A percentile compares a stretch with the other conserved stretches of the same genome.
phyloP scores from a whole-genome alignment of 1,284 basidiomycete genomes.

The Pseudozyma hubeiensis region DNA sequence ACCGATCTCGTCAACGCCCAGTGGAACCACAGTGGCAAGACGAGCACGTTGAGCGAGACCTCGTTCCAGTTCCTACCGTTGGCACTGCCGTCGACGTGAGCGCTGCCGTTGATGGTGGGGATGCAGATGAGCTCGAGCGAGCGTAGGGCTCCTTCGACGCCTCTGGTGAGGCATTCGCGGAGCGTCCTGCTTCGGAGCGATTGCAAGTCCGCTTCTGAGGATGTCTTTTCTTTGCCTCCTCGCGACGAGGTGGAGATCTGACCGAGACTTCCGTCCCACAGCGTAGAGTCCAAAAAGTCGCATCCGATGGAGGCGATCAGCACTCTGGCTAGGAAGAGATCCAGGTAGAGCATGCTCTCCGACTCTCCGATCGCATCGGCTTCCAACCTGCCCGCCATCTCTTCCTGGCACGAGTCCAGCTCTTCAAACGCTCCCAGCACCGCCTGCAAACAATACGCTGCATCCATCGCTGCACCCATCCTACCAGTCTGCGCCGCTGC shows the following conservation, averaged over 20 bases:
- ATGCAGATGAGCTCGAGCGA: slow-evolving; percentile 33
- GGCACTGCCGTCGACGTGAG: not conserved
- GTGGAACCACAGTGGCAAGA: slow-evolving; percentile 42
- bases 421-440: slow-evolving; percentile 30
- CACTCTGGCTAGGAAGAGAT: slow-evolving; percentile 28
- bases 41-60: slow-evolving; percentile 28
- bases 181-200: slow-evolving; percentile 17
- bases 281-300: slow-evolving; percentile 38
- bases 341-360: slow-evolving; percentile 38
- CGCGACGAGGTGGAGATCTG: slow-evolving; percentile 4
- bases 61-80: slow-evolving; percentile 7
- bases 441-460: slow-evolving; percentile 15
- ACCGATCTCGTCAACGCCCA: slow-evolving; percentile 36
- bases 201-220: slow-evolving; percentile 24
- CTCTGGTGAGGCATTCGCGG: slow-evolving; percentile 23
- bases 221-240: slow-evolving; percentile 5
- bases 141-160: slow-evolving; percentile 29
- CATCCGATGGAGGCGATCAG: slow-evolving; percentile 40
- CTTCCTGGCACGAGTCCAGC: slow-evolving; percentile 38
- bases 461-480: slow-evolving; percentile 5
- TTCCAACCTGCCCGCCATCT: slow-evolving; percentile 35
- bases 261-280: slow-evolving; percentile 40
- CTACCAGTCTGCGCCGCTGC: not conserved
- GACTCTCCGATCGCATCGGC: slow-evolving; percentile 29
- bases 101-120: not conserved